phyloP scores from a whole-genome alignment of 108 stramenopile species.

The Cyclostephanos invisitatus region DNA sequence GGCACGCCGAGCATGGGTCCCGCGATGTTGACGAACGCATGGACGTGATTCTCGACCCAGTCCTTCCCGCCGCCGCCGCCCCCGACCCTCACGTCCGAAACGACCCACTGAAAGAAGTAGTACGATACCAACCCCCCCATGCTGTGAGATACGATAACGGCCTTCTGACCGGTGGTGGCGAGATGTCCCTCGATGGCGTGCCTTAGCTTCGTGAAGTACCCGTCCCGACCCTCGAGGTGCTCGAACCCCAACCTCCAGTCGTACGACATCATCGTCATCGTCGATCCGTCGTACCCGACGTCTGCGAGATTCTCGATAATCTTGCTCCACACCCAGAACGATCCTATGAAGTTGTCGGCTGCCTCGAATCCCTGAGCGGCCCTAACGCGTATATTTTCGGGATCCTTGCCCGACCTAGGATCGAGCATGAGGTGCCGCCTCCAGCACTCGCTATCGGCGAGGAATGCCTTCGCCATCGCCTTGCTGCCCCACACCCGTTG shows the following conservation, averaged over 20 bases:
- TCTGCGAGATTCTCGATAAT: slow-evolving; percentile 85
- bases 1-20: slow-evolving; percentile 88
- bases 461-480: slow-evolving; percentile 64
- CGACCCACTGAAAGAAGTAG: slow-evolving; percentile 90
- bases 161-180: slow-evolving; percentile 68
- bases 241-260: slow-evolving; percentile 87
- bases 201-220: slow-evolving; percentile 82
- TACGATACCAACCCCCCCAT: slow-evolving; percentile 74
- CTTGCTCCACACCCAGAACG: slow-evolving; percentile 80
- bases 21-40: slow-evolving; percentile 85
- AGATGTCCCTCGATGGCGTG: slow-evolving; percentile 74
- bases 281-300: slow-evolving; percentile 79
- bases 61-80: slow-evolving; percentile 77
- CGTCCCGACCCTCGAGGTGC: slow-evolving; percentile 81
- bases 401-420: slow-evolving; percentile 81
- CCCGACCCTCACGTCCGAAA: slow-evolving; percentile 42
- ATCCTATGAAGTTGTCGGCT: slow-evolving; percentile 84
- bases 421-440: slow-evolving; percentile 75
- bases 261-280: slow-evolving; percentile 84
- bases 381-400: slow-evolving; percentile 67
- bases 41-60: slow-evolving; percentile 82
- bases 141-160: slow-evolving; percentile 77
- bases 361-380: slow-evolving; percentile 84
- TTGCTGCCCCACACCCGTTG: slow-evolving; percentile 83
- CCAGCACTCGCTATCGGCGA: slow-evolving; percentile 82